Conservation (phyloP, 768 basidiomycete species). For the Leccinum obscurum region DNA sequence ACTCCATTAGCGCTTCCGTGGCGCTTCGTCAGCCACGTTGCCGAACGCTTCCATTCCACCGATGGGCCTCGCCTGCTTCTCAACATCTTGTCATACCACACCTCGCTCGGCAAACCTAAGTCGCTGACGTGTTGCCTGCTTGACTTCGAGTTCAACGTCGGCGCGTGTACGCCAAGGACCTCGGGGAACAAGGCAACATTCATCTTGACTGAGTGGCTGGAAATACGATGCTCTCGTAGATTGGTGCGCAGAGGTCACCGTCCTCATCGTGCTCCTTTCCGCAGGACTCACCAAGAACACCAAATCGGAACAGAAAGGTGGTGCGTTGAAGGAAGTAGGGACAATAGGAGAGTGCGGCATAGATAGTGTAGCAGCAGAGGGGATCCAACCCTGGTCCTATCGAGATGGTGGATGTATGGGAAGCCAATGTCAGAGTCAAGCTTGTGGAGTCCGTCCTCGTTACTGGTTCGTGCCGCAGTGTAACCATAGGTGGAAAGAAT, state of each 20-base stretch:
- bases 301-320: conserved; percentile 38
- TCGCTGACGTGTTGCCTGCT: too few species aligned
- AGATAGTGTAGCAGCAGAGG: background rate
- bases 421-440: background rate
- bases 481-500: too few species aligned
- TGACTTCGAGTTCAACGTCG: too few species aligned
- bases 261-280: conserved; percentile 75
- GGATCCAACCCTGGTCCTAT: background rate
- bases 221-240: too few species aligned
- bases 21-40: too few species aligned
- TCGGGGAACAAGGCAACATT: conserved; percentile 79
- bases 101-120: too few species aligned
- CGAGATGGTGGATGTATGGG: background rate
- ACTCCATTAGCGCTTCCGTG: too few species aligned
- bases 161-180: conserved; percentile 45
- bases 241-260: conserved; percentile 56
- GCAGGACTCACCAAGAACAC: conserved; percentile 67
- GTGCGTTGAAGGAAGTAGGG: conserved; percentile 53
- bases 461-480: too few species aligned
- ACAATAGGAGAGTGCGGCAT: conserved; percentile 53
- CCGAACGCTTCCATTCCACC: background rate
- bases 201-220: conserved; percentile 78
- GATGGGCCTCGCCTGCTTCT: background rate
- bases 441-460: background rate
- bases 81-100: background rate